These are phyloP conservation scores for Tubosaeta brunneosetosa DNA, from an alignment of 768 basidiomycete genomes.

Conservation along the genomic window DNA sequence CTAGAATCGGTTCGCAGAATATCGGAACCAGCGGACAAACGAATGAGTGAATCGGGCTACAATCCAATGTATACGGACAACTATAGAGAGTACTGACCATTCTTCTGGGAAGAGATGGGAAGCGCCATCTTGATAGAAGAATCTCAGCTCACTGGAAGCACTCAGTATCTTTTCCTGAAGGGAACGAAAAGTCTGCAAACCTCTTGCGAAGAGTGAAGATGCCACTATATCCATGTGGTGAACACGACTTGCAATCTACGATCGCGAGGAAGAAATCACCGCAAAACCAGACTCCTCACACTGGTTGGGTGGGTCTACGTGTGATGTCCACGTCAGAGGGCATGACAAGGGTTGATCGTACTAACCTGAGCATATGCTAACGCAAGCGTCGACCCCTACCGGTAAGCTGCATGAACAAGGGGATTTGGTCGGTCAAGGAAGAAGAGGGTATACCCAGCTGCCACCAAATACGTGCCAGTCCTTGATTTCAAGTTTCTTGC, in stretches of 20 bases:
- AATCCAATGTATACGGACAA: background rate
- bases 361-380: constrained; percentile 79
- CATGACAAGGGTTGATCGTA: background rate
- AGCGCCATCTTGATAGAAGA: constrained; percentile 89
- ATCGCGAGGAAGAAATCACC: constrained; percentile 36
- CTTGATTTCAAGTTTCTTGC: constrained; percentile 69
- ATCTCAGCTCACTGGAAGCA: constrained; percentile 61
- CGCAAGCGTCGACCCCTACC: constrained; percentile 79
- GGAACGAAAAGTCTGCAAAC: constrained; percentile 29
- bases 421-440: background rate
- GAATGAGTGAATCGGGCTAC: background rate
- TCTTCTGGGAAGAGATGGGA: constrained; percentile 84
- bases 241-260: background rate
- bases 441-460: constrained; percentile 65
- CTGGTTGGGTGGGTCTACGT: constrained; percentile 71
- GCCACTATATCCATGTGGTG: constrained; percentile 44
- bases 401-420: background rate
- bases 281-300: constrained; percentile 73
- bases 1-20: constrained; percentile 34
- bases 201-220: constrained; percentile 85
- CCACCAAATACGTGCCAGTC: constrained; percentile 96
- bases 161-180: background rate
- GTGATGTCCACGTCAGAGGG: background rate
- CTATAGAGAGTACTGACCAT: constrained; percentile 47
- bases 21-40: background rate